A percentile compares a stretch with the other conserved stretches of the same genome.
Evolutionary conservation across 2,329 filamentous ascomycete genomes (phyloP).

Genomic region (Escovopsis sp.): DNA sequence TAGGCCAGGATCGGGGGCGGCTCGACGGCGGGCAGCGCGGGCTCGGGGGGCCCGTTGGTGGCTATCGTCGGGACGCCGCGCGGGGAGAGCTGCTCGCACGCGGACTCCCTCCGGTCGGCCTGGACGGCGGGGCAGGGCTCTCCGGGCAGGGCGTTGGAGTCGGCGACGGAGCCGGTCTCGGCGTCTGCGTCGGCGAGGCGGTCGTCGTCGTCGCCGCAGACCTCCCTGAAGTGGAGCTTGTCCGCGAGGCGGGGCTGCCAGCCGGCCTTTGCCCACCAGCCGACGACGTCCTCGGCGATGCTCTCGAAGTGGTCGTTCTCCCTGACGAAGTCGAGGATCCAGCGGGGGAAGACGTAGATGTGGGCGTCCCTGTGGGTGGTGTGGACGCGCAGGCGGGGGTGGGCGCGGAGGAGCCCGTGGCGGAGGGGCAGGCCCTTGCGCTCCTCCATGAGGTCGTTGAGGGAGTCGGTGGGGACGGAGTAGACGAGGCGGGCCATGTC

Average conservation of each 20-base stretch:
- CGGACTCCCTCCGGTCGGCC: neutral
- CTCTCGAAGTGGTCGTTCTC: slow-evolving; percentile 73
- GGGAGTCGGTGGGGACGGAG: slow-evolving; percentile 74
- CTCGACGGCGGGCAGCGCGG: slow-evolving; percentile 7
- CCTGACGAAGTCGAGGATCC: slow-evolving; percentile 74
- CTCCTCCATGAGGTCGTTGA: slow-evolving; percentile 70
- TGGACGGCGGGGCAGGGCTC: slow-evolving; percentile 11
- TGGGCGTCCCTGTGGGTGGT: slow-evolving; percentile 82
- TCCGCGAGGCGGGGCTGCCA: slow-evolving; percentile 74
- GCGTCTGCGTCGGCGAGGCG: slow-evolving; percentile 14
- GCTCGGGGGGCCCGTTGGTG: neutral
- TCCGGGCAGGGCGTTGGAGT: slow-evolving; percentile 14
- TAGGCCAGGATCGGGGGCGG: slow-evolving; percentile 71
- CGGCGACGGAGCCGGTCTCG: slow-evolving; percentile 20
- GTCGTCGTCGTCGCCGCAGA: slow-evolving; percentile 27
- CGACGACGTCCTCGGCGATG: slow-evolving; percentile 79
- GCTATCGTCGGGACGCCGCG: slow-evolving; percentile 1
- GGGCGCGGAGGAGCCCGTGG: slow-evolving; percentile 58
- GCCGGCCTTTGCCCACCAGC: slow-evolving; percentile 88
- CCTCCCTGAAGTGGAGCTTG: slow-evolving; percentile 58
- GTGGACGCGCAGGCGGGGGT: slow-evolving; percentile 65
- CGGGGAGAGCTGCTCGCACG: neutral
- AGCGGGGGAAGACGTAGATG: slow-evolving; percentile 85
- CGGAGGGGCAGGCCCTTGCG: slow-evolving; percentile 60
- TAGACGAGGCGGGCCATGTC: slow-evolving; percentile 68